Conservation (phyloP, 164 flowering plant genomes). For the Platanus orientalis region DNA sequence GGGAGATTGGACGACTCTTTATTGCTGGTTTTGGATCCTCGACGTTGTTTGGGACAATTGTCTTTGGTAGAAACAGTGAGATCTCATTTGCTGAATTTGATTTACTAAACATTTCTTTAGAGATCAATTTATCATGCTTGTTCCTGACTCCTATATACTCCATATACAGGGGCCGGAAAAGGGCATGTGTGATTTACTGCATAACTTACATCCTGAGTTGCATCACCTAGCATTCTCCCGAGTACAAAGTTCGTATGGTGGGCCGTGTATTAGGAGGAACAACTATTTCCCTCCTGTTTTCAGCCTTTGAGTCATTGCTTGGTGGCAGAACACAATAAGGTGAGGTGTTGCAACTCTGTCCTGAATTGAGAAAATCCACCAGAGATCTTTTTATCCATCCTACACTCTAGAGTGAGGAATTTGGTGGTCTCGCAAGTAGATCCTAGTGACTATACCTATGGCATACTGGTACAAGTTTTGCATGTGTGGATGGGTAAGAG, state of each 20-base stretch:
- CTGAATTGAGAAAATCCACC: not conserved
- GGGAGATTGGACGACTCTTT: slow-evolving; percentile 23
- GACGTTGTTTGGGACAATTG: slow-evolving; percentile 81
- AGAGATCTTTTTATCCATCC: not conserved
- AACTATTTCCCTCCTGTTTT: slow-evolving; percentile 92
- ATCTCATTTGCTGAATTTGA: not conserved
- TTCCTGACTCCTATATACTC: slow-evolving; percentile 1
- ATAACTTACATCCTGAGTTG: slow-evolving; percentile 96
- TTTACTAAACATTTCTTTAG: not conserved
- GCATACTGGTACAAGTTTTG: too few relatives aligned
- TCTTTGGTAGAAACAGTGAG: slow-evolving; percentile 86
- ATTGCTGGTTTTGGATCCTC: slow-evolving; percentile 89
- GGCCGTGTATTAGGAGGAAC: slow-evolving; percentile 97
- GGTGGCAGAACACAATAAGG: slow-evolving; percentile 99
- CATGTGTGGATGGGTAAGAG: too few relatives aligned
- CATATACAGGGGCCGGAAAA: slow-evolving; percentile 82
- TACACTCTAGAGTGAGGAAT: not conserved
- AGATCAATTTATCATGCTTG: not conserved
- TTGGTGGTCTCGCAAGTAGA: not conserved
- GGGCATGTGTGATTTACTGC: slow-evolving; percentile 97
- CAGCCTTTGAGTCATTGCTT: slow-evolving; percentile 98
- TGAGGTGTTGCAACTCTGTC: slow-evolving; percentile 19
- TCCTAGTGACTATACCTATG: too few relatives aligned
- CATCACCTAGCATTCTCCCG: slow-evolving; percentile 94
- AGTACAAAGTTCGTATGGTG: slow-evolving; percentile 81